Evolutionary conservation across 306 rosid species (phyloP).

Genomic region (Glycine tomentella): DNA sequence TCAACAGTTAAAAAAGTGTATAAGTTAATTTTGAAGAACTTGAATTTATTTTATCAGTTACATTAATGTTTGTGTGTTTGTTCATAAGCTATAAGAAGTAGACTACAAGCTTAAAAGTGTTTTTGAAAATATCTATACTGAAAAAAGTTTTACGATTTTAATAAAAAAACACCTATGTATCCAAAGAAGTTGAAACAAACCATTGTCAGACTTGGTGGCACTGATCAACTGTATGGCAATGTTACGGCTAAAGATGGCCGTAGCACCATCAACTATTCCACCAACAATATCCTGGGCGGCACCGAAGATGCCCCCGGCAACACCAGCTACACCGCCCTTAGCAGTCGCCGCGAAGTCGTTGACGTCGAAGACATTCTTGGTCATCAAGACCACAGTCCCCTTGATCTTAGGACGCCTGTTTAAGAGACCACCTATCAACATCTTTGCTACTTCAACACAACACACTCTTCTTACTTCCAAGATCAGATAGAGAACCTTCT

Average conservation of each 20-base stretch:
- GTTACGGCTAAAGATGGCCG: constrained; percentile 26
- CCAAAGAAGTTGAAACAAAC: too few relatives aligned
- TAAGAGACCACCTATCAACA: background rate
- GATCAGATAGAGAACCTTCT: background rate
- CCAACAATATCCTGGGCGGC: background rate
- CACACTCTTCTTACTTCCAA: background rate
- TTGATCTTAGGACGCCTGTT: constrained; percentile 7
- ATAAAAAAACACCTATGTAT: too few relatives aligned
- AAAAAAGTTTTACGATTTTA: too few relatives aligned
- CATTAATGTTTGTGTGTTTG: background rate
- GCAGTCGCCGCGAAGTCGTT: background rate
- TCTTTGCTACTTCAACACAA: background rate
- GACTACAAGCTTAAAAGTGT: too few relatives aligned
- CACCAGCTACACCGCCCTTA: background rate
- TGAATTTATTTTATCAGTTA: too few relatives aligned
- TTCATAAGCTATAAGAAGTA: background rate
- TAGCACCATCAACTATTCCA: background rate
- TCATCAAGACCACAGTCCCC: constrained; percentile 46
- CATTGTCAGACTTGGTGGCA: constrained; percentile 25
- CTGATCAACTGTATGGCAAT: constrained; percentile 40
- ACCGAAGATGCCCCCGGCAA: background rate
- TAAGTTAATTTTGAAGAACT: too few relatives aligned
- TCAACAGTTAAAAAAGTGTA: too few relatives aligned
- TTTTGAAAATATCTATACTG: too few relatives aligned
- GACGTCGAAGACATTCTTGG: constrained; percentile 43